phyloP scores from a whole-genome alignment of 345 rosid genomes.

The Erysimum cheiranthoides region DNA sequence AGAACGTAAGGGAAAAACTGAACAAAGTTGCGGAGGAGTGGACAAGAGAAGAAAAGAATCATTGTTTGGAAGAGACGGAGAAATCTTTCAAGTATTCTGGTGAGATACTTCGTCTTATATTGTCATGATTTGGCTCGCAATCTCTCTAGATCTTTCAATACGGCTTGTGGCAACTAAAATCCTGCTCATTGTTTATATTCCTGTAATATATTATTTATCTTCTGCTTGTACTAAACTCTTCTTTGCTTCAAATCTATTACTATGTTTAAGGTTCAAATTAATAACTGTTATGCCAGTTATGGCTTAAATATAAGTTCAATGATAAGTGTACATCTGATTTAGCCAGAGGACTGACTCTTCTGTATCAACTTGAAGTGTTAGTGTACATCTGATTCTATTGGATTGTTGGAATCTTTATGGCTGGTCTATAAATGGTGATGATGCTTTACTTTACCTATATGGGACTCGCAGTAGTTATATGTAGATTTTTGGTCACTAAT shows the following conservation, averaged over 20 bases:
- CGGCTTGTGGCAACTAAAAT: constrained; percentile 25
- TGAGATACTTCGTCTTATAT: constrained; percentile 83
- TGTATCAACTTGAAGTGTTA: background rate
- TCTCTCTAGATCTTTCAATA: constrained; percentile 11
- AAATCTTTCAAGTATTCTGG: constrained; percentile 93
- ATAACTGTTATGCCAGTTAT: constrained; percentile 1
- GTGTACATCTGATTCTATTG: background rate
- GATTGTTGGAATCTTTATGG: background rate
- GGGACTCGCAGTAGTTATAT: background rate
- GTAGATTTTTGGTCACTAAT: background rate
- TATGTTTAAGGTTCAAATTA: background rate
- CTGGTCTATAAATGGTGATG: background rate
- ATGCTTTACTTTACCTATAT: background rate
- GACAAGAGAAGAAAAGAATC: constrained; percentile 90
- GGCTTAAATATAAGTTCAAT: constrained; percentile 5
- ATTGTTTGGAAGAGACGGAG: constrained; percentile 94
- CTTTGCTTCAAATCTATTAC: constrained; percentile 33
- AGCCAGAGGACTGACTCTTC: background rate
- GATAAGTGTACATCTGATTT: background rate
- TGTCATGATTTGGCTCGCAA: constrained; percentile 52
- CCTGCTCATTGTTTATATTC: constrained; percentile 35
- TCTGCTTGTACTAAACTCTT: constrained; percentile 23
- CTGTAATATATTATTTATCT: background rate
- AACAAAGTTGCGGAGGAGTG: constrained; percentile 80
- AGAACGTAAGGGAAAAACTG: constrained; percentile 83